Percentiles rank a stretch among this genome's conserved stretches.
These are phyloP conservation scores for Salix viminalis DNA, from an alignment of 345 rosid species.

Conservation along the genomic window DNA sequence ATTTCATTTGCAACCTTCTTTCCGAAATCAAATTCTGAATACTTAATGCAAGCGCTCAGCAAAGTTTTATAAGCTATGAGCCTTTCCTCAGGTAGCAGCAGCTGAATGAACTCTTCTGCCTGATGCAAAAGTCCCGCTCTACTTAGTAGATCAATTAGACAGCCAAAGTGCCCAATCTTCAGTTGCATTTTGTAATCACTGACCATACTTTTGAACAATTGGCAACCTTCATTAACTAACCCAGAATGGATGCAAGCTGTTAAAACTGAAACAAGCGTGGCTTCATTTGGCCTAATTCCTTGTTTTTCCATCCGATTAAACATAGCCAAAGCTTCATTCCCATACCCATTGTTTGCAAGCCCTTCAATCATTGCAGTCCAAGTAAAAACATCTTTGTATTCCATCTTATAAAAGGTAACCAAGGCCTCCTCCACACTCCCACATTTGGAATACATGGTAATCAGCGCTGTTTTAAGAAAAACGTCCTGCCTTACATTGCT, in stretches of 20 bases:
- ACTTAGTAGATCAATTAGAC: constrained; percentile 26
- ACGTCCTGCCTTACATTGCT: constrained; percentile 18
- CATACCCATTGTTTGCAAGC: constrained; percentile 26
- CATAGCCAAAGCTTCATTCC: constrained; percentile 9
- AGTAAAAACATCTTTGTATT: constrained; percentile 17
- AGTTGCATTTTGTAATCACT: constrained; percentile 10
- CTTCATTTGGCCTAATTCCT: constrained; percentile 24
- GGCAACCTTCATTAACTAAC: constrained; percentile 16
- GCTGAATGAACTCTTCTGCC: constrained; percentile 21
- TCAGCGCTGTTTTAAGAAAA: constrained; percentile 24
- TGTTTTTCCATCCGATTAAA: constrained; percentile 23
- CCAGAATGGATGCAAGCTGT: constrained; percentile 29
- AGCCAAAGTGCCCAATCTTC: constrained; percentile 25
- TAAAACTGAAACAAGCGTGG: constrained; percentile 20
- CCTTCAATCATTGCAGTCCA: constrained; percentile 34
- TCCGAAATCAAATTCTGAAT: constrained; percentile 22
- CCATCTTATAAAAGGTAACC: constrained; percentile 34
- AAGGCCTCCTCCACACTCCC: constrained; percentile 26
- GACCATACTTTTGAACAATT: constrained; percentile 17
- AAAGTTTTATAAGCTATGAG: constrained; percentile 10
- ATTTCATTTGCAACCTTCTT: constrained; percentile 18
- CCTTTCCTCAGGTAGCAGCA: constrained; percentile 2
- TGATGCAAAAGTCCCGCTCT: constrained; percentile 25
- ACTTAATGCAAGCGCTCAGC: constrained; percentile 27
- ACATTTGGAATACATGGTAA: constrained; percentile 29